Evolutionary conservation across 2,329 filamentous ascomycete genomes (phyloP).

Genomic region (Xylariaceae sp.): DNA sequence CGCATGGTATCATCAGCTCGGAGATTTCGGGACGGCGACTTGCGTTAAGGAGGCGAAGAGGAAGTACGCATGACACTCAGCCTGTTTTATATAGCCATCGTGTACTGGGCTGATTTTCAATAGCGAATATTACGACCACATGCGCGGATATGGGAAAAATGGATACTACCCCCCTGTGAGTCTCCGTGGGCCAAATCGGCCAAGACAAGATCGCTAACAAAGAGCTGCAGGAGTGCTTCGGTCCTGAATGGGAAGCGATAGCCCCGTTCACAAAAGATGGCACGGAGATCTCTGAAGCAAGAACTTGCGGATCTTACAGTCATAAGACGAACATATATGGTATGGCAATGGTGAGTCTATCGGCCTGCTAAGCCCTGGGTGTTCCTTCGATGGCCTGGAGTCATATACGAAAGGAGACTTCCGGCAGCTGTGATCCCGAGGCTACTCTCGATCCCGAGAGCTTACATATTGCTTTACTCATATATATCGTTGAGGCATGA

Average conservation of each 20-base stretch:
- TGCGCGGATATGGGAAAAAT: constrained; percentile 9
- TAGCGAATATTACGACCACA: constrained; percentile 19
- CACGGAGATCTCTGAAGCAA: constrained; percentile 10
- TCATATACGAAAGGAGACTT: background rate
- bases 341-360: constrained; percentile 20
- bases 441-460: background rate
- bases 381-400: background rate
- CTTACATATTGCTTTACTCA: background rate
- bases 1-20: constrained; percentile 15
- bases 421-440: background rate
- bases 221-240: constrained; percentile 14
- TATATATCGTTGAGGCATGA: background rate
- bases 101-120: background rate
- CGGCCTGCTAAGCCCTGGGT: background rate
- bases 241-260: constrained; percentile 21
- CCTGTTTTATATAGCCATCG: background rate
- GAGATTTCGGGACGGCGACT: constrained; percentile 22
- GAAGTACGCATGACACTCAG: constrained; percentile 19
- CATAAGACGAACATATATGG: constrained; percentile 24
- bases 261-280: background rate
- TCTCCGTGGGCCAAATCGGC: background rate
- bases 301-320: constrained; percentile 20
- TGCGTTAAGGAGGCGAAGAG: constrained; percentile 19
- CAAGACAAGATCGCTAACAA: background rate
- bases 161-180: constrained; percentile 21